Percentiles rank a stretch among this genome's conserved stretches.
phyloP scores from a whole-genome alignment of 805 yeast species.

The Scheffersomyces stipitis region DNA sequence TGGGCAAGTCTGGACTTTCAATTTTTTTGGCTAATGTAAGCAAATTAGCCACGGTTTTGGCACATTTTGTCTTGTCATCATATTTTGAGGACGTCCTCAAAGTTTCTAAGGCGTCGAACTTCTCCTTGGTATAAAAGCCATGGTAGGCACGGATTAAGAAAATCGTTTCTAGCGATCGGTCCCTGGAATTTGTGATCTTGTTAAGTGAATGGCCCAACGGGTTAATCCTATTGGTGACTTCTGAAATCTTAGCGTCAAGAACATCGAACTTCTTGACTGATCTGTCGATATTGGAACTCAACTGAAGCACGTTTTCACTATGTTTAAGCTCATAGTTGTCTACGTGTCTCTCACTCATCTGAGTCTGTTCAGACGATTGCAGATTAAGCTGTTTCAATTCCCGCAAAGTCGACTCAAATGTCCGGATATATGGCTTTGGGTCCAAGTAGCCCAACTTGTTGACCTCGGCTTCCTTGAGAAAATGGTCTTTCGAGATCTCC shows the following conservation, averaged over 20 bases:
- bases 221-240: conserved; percentile 57
- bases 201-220: conserved; percentile 72
- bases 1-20: conserved; percentile 51
- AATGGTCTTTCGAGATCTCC: conserved; percentile 69
- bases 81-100: conserved; percentile 48
- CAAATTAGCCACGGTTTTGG: conserved; percentile 65
- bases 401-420: conserved; percentile 81
- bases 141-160: conserved; percentile 75
- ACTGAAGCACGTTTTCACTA: conserved; percentile 59
- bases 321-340: conserved; percentile 64
- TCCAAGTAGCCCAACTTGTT: conserved; percentile 62
- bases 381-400: conserved; percentile 64
- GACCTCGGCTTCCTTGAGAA: conserved; percentile 49
- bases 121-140: conserved; percentile 63
- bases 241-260: conserved; percentile 53
- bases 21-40: conserved; percentile 65
- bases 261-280: conserved; percentile 48
- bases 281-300: conserved; percentile 48
- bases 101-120: conserved; percentile 54
- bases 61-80: conserved; percentile 64
- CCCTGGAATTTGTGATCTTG: conserved; percentile 68
- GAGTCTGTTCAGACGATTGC: conserved; percentile 53
- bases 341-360: conserved; percentile 55
- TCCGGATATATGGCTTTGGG: conserved; percentile 92
- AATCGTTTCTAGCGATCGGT: conserved; percentile 69